Percentiles rank a stretch among this genome's conserved stretches.
These are phyloP conservation scores for Aurifilum marmelostoma DNA, from an alignment of 2,329 filamentous ascomycete genomes.

Conservation along the genomic window DNA sequence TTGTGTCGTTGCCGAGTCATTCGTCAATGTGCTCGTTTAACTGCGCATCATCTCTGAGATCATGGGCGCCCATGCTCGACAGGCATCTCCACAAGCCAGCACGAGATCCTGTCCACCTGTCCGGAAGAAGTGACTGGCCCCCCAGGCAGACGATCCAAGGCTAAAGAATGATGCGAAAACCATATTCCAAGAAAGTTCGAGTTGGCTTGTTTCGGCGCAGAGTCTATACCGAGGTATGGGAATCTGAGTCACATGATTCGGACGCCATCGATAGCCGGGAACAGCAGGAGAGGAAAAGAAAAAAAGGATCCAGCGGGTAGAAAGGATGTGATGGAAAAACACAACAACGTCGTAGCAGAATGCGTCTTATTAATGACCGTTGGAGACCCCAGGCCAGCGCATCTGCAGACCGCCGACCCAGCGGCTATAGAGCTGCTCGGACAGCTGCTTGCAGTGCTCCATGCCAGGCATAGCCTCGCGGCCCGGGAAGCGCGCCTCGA, in stretches of 20 bases:
- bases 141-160: no score
- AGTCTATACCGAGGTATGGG: neutral
- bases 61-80: neutral
- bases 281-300: neutral
- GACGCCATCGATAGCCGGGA: neutral
- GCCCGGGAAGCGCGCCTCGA: constrained; percentile 59
- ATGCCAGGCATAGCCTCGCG: constrained; percentile 68
- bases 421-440: constrained; percentile 85
- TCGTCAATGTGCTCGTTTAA: neutral
- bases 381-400: constrained; percentile 60
- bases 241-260: neutral
- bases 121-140: no score
- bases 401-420: constrained; percentile 85
- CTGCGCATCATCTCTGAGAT: neutral
- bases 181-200: neutral
- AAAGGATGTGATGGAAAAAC: no score
- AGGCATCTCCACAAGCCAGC: neutral
- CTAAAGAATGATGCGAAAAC: neutral
- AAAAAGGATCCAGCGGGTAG: neutral
- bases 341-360: neutral
- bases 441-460: constrained; percentile 89
- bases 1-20: neutral
- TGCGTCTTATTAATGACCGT: constrained; percentile 30
- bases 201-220: neutral
- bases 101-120: neutral